Percentiles rank a stretch among this genome's conserved stretches.
Evolutionary conservation across 2,329 filamentous ascomycete genomes (phyloP).

Genomic region (Trichophyton mentagrophytes): DNA sequence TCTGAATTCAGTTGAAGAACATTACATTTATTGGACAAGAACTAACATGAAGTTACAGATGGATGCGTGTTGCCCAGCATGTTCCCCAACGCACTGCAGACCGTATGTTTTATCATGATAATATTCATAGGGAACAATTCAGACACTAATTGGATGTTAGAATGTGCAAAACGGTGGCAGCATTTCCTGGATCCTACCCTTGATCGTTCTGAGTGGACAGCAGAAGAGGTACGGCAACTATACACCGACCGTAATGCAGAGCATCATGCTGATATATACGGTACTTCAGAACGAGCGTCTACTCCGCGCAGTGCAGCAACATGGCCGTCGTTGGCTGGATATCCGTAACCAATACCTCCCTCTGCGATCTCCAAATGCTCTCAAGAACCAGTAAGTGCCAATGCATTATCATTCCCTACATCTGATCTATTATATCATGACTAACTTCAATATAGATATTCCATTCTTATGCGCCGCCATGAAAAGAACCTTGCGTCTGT

Average conservation of each 20-base stretch:
- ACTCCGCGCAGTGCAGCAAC: not conserved
- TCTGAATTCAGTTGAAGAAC: not conserved
- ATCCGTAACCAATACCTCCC: constrained; percentile 3
- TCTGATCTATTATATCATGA: not conserved
- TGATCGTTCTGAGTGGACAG: constrained; percentile 3
- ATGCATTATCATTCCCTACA: not conserved
- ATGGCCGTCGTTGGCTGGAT: not conserved
- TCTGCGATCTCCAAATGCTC: constrained; percentile 1
- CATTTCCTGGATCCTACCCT: constrained; percentile 4
- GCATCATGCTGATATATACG: not conserved
- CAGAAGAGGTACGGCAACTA: not conserved
- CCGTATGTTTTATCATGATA: not conserved
- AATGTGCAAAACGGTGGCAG: constrained; percentile 6
- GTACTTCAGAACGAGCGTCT: not conserved
- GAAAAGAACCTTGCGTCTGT: not conserved
- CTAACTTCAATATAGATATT: not conserved
- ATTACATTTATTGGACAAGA: not conserved
- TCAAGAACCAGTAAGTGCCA: constrained; percentile 3
- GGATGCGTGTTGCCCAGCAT: constrained; percentile 2
- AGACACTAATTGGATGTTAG: not conserved
- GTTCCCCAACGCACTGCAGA: constrained; percentile 3
- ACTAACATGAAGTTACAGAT: not conserved
- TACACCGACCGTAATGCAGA: not conserved
- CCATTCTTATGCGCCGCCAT: not conserved
- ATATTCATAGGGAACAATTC: not conserved